Conservation (phyloP, 805 yeast genomes). For the Ogataea nitratoaversa region DNA sequence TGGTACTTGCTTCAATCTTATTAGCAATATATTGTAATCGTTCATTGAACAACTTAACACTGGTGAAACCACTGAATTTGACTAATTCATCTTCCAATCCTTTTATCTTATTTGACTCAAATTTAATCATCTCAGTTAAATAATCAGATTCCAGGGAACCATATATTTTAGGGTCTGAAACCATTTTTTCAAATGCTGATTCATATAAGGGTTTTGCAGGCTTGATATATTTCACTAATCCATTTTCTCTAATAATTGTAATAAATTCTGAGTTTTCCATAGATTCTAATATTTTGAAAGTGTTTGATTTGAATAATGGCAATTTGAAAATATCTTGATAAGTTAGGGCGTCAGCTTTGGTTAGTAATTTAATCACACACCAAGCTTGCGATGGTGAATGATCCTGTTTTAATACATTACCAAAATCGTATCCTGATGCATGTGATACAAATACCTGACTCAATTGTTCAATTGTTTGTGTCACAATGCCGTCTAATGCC, state of each 20-base stretch:
- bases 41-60: conserved; percentile 49
- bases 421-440: conserved; percentile 30
- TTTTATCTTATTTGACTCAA: conserved; percentile 59
- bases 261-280: conserved; percentile 80
- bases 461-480: conserved; percentile 83
- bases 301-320: conserved; percentile 56
- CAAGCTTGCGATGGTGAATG: conserved; percentile 84
- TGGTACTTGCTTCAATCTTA: conserved; percentile 62
- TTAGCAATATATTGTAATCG: conserved; percentile 63
- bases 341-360: conserved; percentile 41
- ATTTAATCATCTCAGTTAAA: conserved; percentile 46
- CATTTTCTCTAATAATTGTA: conserved; percentile 68
- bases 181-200: conserved; percentile 72
- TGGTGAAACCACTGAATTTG: conserved; percentile 48
- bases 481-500: conserved; percentile 76
- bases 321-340: conserved; percentile 50
- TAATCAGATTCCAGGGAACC: conserved; percentile 64
- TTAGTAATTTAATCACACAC: conserved; percentile 67
- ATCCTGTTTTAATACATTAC: conserved; percentile 25
- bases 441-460: conserved; percentile 58
- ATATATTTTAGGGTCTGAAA: conserved; percentile 50
- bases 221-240: conserved; percentile 57
- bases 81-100: conserved; percentile 69
- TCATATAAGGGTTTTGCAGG: conserved; percentile 84
- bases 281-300: conserved; percentile 54